Evolutionary conservation across 1,284 basidiomycete species (phyloP), one percentile per base, ranked within the genome.

Genomic region (Sanghuangporus baumii): DNA sequence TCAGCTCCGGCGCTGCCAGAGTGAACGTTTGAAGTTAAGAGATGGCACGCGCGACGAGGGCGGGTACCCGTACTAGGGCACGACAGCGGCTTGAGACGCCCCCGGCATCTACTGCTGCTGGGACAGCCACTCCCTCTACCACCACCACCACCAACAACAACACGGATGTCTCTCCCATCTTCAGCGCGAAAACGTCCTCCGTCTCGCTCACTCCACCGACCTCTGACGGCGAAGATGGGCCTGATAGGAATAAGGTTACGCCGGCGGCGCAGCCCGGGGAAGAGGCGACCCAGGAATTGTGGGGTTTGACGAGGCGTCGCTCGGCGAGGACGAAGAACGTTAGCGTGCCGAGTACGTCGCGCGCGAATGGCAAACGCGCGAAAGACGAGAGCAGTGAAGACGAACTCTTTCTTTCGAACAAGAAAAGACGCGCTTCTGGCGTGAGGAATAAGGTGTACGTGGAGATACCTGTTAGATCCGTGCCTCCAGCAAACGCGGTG

Each of bases 161-260:
- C 41, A 51, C 50, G 18, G 31, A 34, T 51, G 73, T 66, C 40
- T 74, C 83, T 14, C 77, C 81, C 36, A 66, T 78, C 52, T 80
- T 83, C 71, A 82, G 80, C 69, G 72, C 77, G 12, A 73, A 72
- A 66, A 72, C 74, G n/a, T 75, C 77, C 2, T 66, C 69, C 6
- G 72, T 74, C 60, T 70, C 71, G 36, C 66, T 69, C 55, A 80
- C 80, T 64, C 79, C 79, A 70, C 71, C 73, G 38, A 79, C 79
- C 23, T 81, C 78, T 46, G 75, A 74, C 37, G 55, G 68, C 63
- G 66, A 56, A 8, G 26, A 56, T 41, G 26, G 51, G 16, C 31
- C 12, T 11, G 51, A 52, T 7, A 58, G 50, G 23, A 41, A 23
- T 5, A 31, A 31, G 26, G 26, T 4, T n/a, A 26, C 20, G 14